Percentiles rank a stretch among this genome's conserved stretches.
Conservation (phyloP, 2,329 filamentous ascomycete genomes). For the Cladophialophora bantiana region DNA sequence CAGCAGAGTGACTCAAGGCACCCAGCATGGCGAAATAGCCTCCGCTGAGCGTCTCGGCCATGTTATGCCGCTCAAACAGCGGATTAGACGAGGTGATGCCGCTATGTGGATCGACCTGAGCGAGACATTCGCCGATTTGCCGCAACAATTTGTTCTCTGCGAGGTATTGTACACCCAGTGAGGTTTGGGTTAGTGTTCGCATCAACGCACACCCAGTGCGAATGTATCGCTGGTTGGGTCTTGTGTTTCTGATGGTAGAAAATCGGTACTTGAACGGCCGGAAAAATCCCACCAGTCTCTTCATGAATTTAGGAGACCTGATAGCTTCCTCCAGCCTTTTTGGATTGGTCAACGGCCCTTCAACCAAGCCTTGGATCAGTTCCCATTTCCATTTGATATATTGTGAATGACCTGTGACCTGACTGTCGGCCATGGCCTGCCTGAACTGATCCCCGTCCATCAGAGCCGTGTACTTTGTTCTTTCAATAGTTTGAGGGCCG, state of each 20-base stretch:
- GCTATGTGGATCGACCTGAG: slow-evolving; percentile 88
- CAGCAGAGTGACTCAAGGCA: slow-evolving; percentile 79
- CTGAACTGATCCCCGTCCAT: slow-evolving; percentile 71
- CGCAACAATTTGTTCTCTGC: slow-evolving; percentile 90
- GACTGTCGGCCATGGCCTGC: slow-evolving; percentile 71
- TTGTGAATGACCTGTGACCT: slow-evolving; percentile 87
- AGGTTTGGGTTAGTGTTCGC: slow-evolving; percentile 81
- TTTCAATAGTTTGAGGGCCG: slow-evolving; percentile 53
- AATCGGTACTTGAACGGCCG: slow-evolving; percentile 97
- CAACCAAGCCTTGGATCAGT: slow-evolving; percentile 85
- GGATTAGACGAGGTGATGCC: slow-evolving; percentile 74
- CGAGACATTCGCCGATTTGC: slow-evolving; percentile 93
- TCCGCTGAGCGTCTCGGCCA: slow-evolving; percentile 84
- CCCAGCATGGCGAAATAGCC: slow-evolving; percentile 96
- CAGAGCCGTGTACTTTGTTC: slow-evolving; percentile 64
- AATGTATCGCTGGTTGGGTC: slow-evolving; percentile 93
- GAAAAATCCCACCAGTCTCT: slow-evolving; percentile 92
- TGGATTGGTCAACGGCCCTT: slow-evolving; percentile 87
- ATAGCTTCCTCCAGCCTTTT: slow-evolving; percentile 94
- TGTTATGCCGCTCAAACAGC: slow-evolving; percentile 84
- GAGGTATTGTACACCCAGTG: slow-evolving; percentile 83
- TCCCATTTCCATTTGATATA: slow-evolving; percentile 99
- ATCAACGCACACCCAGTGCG: slow-evolving; percentile 87
- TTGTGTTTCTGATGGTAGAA: slow-evolving; percentile 85
- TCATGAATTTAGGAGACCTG: slow-evolving; percentile 94